A percentile compares a stretch with the other conserved stretches of the same genome.
Conservation (phyloP, 2,329 filamentous ascomycete genomes). For the Aphanocladium album region DNA sequence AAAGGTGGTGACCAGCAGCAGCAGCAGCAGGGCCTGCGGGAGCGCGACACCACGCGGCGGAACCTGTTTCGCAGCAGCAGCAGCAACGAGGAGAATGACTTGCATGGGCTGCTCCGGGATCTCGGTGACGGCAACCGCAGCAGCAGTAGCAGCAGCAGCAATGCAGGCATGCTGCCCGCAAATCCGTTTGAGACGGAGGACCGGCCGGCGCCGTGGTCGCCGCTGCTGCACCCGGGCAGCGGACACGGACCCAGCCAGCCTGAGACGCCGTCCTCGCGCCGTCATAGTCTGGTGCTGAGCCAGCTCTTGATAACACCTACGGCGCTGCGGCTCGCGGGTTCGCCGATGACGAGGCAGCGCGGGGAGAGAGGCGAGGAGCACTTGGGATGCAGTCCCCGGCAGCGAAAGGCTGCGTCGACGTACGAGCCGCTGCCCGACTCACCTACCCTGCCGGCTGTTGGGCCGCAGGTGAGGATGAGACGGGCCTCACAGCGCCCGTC, state of each 20-base stretch:
- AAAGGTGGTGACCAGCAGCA: too few species aligned
- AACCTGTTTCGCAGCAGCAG: slow-evolving; percentile 4
- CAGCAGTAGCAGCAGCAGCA: background rate
- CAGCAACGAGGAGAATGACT: background rate
- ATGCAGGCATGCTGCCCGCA: too few species aligned
- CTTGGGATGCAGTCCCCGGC: background rate
- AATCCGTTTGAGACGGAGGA: background rate
- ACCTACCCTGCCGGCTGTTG: slow-evolving; percentile 6
- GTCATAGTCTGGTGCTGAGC: background rate
- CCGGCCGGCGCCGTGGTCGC: background rate
- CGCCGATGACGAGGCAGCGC: background rate
- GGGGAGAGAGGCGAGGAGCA: background rate
- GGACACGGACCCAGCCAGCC: background rate
- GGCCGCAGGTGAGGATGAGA: background rate
- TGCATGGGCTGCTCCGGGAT: background rate
- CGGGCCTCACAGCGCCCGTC: background rate
- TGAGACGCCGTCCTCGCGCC: background rate
- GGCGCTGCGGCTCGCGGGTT: background rate
- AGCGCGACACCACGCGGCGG: slow-evolving; percentile 6
- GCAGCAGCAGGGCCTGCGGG: background rate
- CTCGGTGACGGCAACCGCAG: background rate
- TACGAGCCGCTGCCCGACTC: slow-evolving; percentile 6
- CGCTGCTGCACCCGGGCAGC: background rate
- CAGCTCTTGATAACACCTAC: background rate
- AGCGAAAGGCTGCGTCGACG: background rate